These are phyloP conservation scores for Phytophthora tentaculata DNA, from an alignment of 352 stramenopile species.

Conservation along the genomic window DNA sequence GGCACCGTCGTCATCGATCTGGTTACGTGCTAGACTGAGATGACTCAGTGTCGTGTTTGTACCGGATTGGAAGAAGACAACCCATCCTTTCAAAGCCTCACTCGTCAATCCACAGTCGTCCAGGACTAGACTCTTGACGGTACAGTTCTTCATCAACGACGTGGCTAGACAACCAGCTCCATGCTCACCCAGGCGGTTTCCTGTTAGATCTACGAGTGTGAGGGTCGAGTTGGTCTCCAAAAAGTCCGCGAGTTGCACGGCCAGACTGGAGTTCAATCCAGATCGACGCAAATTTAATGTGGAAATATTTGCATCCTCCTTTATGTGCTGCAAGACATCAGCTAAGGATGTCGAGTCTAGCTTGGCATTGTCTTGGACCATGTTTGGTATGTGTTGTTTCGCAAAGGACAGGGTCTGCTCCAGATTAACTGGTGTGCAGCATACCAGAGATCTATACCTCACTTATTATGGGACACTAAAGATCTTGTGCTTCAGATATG, in stretches of 20 bases:
- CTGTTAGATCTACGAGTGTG: constrained; percentile 43
- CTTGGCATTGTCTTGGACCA: constrained; percentile 30
- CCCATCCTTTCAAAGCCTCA: constrained; percentile 40
- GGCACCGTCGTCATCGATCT: constrained; percentile 46
- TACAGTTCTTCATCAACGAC: constrained; percentile 44
- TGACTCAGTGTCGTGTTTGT: constrained; percentile 34
- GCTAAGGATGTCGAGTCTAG: constrained; percentile 35
- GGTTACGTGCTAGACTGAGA: constrained; percentile 47
- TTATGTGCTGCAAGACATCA: constrained; percentile 29
- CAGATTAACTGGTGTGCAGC: background rate
- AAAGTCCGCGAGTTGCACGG: constrained; percentile 55
- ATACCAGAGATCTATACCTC: constrained; percentile 6
- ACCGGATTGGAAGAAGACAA: constrained; percentile 30
- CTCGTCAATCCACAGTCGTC: constrained; percentile 38
- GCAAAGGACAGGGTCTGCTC: constrained; percentile 2
- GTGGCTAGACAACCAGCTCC: constrained; percentile 43
- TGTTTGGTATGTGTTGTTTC: constrained; percentile 14
- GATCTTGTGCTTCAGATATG: constrained; percentile 12
- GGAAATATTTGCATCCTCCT: constrained; percentile 13
- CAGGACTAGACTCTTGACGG: constrained; percentile 35
- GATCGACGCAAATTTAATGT: constrained; percentile 33
- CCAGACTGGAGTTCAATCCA: constrained; percentile 46
- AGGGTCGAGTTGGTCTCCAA: constrained; percentile 51
- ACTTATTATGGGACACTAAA: constrained; percentile 25
- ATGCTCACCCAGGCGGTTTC: constrained; percentile 44